Base-by-base conservation (phyloP, 257 asterid species). In the Solanum microdontum region DNA sequence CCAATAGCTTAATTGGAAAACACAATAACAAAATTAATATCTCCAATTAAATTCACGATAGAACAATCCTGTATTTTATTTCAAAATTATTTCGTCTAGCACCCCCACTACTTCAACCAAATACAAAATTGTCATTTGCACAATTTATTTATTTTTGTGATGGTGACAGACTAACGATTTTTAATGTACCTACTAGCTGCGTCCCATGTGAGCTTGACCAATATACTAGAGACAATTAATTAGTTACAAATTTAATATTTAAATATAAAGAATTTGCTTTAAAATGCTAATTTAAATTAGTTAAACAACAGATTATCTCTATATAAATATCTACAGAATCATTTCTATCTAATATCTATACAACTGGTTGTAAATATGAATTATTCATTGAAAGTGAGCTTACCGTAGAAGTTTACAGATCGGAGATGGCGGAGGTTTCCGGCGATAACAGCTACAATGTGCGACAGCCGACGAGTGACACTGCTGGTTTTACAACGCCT, bases 381-480 rank as follows among this genome's bases (percentile, higher is more conserved):
- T 19, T 58, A 21, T 21, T 21, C 26, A 21, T 60, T 60, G 68
- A 8, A 58, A 60, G 68, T 60, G 68, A 21, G 68, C 68, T 60
- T 21, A 60, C 68, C 11, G 68, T 60, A 60, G 68, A 60, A 60
- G 68, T 60, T 60, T 21, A 60, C 6, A 21, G 68, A 60, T 60
- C 98, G 90, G 97, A 88, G 90, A 94, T 94, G 98, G 93, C 93
- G 94, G 99, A 94, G 92, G 88, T 91, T 87, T 85, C 96, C 90
- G 98, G 95, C 8, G 95, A 94, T 83, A 85, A 86, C 72, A 87
- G 85, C 86, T 90, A 92, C 90, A 93, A 93, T 94, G 97, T 91
- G 87, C 91, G 58, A 72, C 43, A 39, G 79, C 26, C 75, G 80
- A 23, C 60, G n/a, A 60, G 60, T 48, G 89, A 83, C 30, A 64